Evolutionary conservation across 495 filamentous ascomycete species (phyloP).

Genomic region (Penicillium steckii): DNA sequence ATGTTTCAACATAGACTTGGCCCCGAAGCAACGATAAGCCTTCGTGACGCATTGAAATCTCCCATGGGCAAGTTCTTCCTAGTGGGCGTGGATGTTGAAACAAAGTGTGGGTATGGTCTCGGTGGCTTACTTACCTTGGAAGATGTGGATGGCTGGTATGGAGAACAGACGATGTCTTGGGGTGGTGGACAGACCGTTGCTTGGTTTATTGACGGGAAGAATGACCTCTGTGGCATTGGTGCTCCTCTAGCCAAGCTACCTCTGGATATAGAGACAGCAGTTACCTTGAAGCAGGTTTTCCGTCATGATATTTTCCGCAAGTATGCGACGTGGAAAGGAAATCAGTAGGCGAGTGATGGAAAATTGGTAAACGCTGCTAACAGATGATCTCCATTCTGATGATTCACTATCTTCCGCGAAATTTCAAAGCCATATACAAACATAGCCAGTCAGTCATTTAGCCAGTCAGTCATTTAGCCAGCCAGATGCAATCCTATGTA

Average conservation of each 20-base stretch:
- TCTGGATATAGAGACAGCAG: slow-evolving; percentile 23
- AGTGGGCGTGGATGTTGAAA: slow-evolving; percentile 22
- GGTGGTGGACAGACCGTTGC: slow-evolving; percentile 37
- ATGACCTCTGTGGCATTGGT: slow-evolving; percentile 41
- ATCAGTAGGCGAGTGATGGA: not conserved
- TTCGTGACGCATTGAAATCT: slow-evolving; percentile 16
- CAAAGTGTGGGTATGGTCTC: slow-evolving; percentile 25
- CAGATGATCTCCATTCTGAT: not conserved
- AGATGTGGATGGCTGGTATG: slow-evolving; percentile 38
- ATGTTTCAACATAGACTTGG: slow-evolving; percentile 55
- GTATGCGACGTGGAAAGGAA: slow-evolving; percentile 13
- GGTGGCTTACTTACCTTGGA: slow-evolving; percentile 28
- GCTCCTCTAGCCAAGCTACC: slow-evolving; percentile 40
- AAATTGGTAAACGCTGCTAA: too few relatives aligned
- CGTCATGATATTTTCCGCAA: slow-evolving; percentile 43
- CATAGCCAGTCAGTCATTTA: not conserved
- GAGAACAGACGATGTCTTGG: slow-evolving; percentile 40
- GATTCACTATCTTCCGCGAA: not conserved
- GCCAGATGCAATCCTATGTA: not conserved
- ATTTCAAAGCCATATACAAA: not conserved
- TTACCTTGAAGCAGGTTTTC: slow-evolving; percentile 42
- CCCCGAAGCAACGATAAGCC: slow-evolving; percentile 14
- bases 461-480: too few relatives aligned
- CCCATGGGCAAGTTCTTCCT: slow-evolving; percentile 26
- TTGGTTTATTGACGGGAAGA: slow-evolving; percentile 49